Conservation (phyloP, 2,329 filamentous ascomycete species). For the Trichoderma oligosporum region DNA sequence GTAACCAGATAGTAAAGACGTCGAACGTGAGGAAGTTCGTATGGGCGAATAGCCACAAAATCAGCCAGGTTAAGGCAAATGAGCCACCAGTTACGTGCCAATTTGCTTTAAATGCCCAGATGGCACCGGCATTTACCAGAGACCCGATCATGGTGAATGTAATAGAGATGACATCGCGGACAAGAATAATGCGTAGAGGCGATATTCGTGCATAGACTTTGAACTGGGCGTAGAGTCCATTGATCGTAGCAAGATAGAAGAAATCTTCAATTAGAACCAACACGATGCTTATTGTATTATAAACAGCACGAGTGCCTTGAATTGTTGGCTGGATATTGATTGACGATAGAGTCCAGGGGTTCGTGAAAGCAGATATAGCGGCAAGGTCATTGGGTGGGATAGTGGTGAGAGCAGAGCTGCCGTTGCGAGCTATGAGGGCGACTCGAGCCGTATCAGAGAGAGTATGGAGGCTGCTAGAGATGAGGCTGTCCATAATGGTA, state of each 20-base stretch:
- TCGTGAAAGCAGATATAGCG: conserved; percentile 22
- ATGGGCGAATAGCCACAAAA: conserved; percentile 24
- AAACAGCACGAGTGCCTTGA: conserved; percentile 26
- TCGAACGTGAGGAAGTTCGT: conserved; percentile 24
- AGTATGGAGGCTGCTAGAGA: conserved; percentile 20
- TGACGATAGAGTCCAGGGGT: conserved; percentile 25
- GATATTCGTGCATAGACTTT: conserved; percentile 22
- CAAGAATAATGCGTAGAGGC: conserved; percentile 20
- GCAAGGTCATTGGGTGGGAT: conserved; percentile 19
- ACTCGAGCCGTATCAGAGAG: conserved; percentile 21
- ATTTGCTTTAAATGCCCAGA: conserved; percentile 22
- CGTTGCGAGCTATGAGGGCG: conserved; percentile 20
- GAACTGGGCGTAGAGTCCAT: conserved; percentile 25
- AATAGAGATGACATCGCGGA: conserved; percentile 21
- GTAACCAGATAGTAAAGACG: conserved; percentile 27
- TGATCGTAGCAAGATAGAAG: conserved; percentile 26
- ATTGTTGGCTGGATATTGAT: conserved; percentile 25
- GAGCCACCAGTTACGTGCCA: conserved; percentile 21
- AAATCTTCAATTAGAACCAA: conserved; percentile 27
- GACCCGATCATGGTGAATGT: conserved; percentile 23
- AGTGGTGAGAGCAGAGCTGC: conserved; percentile 20
- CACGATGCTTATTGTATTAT: conserved; percentile 27
- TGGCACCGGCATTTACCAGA: conserved; percentile 19
- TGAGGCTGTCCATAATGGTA: conserved; percentile 18
- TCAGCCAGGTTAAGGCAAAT: conserved; percentile 24